These are phyloP conservation scores for Rhodomyrtus tomentosa DNA, from an alignment of 345 rosid species.

Conservation along the genomic window DNA sequence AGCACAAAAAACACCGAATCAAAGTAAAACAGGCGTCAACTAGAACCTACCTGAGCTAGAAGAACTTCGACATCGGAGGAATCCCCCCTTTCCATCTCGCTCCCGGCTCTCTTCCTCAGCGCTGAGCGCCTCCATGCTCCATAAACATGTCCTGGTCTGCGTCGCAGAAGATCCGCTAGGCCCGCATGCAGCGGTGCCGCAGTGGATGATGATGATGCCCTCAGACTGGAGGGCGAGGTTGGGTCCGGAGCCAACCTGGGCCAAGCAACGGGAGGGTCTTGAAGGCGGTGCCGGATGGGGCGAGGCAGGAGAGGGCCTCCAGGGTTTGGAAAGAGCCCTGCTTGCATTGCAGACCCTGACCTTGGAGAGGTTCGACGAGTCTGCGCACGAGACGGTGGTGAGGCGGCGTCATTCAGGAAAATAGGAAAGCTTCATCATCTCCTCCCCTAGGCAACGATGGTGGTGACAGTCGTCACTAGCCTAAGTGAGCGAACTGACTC, in stretches of 20 bases:
- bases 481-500: too few relatives aligned
- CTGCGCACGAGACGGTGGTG: background rate
- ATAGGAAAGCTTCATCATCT: background rate
- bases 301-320: constrained; percentile 38
- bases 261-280: constrained; percentile 54
- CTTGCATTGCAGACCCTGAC: constrained; percentile 43
- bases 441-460: too few relatives aligned
- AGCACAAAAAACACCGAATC: background rate
- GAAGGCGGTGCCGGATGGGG: constrained; percentile 51
- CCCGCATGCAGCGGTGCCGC: constrained; percentile 22
- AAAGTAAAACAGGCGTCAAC: background rate
- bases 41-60: constrained; percentile 19
- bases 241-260: constrained; percentile 76
- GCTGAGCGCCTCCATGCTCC: constrained; percentile 45
- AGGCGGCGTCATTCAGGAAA: background rate
- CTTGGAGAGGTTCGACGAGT: constrained; percentile 5
- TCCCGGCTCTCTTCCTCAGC: constrained; percentile 46
- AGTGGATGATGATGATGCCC: constrained; percentile 46
- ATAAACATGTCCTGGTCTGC: constrained; percentile 10
- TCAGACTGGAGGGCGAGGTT: constrained; percentile 55
- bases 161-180: constrained; percentile 22
- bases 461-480: background rate
- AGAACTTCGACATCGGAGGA: constrained; percentile 31
- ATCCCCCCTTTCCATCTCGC: too few relatives aligned
- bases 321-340: constrained; percentile 10